Evolutionary conservation across 305 asterid genomes (phyloP).

Genomic region (Fraxinus sp.): DNA sequence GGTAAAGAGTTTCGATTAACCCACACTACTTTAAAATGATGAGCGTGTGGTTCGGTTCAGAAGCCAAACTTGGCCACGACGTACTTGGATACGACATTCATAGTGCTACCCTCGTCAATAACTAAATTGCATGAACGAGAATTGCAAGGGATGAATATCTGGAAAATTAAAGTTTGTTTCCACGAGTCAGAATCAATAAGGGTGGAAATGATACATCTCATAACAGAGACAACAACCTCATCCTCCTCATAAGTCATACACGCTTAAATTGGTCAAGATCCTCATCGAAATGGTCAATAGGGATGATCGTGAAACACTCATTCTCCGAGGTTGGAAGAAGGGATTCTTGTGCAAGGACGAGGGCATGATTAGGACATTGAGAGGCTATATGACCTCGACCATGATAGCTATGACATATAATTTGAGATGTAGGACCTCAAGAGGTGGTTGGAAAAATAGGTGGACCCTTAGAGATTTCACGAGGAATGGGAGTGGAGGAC

Average conservation of each 20-base stretch:
- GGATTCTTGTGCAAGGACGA: neutral
- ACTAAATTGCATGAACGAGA: neutral
- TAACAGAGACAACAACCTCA: neutral
- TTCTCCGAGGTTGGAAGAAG: neutral
- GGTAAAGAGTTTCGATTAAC: neutral
- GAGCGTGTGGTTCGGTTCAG: neutral
- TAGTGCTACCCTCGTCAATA: neutral
- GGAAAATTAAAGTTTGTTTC: neutral
- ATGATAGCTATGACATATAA: neutral
- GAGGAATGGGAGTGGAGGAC: neutral
- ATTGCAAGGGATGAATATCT: neutral
- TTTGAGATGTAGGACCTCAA: neutral
- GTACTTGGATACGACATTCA: neutral
- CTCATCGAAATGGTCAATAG: neutral
- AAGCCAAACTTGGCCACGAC: neutral
- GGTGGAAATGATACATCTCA: neutral
- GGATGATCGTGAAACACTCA: neutral
- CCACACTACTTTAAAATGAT: neutral
- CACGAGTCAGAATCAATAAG: neutral
- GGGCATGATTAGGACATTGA: neutral
- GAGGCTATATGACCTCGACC: neutral
- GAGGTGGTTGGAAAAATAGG: neutral
- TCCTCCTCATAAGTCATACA: no score
- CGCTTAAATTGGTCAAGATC: neutral
- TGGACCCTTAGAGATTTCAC: neutral